Conservation (phyloP, 2,329 filamentous ascomycete species). For the Fusarium agapanthi region DNA sequence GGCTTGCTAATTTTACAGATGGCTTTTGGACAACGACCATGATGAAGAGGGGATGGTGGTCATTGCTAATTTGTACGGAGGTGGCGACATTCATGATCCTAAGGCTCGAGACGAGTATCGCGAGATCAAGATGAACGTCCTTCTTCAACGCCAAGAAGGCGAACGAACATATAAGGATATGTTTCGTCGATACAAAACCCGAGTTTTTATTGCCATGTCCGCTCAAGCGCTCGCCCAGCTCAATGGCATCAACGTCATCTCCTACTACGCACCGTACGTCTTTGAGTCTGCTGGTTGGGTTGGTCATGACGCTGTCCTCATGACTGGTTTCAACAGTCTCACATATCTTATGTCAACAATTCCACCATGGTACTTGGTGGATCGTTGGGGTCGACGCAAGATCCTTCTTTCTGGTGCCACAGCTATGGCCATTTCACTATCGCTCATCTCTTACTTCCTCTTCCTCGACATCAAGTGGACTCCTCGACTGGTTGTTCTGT, state of each 20-base stretch:
- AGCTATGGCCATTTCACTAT: conserved; percentile 88
- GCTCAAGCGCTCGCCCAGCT: conserved; percentile 95
- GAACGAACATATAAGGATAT: conserved; percentile 92
- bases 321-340: conserved; percentile 94
- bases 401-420: conserved; percentile 91
- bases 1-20: conserved; percentile 63
- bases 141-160: conserved; percentile 92
- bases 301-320: conserved; percentile 88
- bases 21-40: conserved; percentile 96
- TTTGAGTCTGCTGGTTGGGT: conserved; percentile 98
- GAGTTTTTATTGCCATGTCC: conserved; percentile 98
- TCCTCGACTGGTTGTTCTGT: conserved; percentile 85
- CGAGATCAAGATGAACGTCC: conserved; percentile 98
- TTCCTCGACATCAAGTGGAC: conserved; percentile 84
- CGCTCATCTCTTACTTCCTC: conserved; percentile 93
- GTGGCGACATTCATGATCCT: conserved; percentile 91
- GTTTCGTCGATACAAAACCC: conserved; percentile 91
- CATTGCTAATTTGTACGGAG: conserved; percentile 96
- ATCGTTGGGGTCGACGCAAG: conserved; percentile 86
- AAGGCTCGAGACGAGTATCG: conserved; percentile 96
- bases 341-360: conserved; percentile 93
- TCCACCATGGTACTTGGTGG: conserved; percentile 96
- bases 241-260: conserved; percentile 99
- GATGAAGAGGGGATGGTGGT: conserved; percentile 99
- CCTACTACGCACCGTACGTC: conserved; percentile 95